These are phyloP conservation scores for Talaromyces verruculosus DNA, from an alignment of 2,329 filamentous ascomycete genomes.

Conservation along the genomic window DNA sequence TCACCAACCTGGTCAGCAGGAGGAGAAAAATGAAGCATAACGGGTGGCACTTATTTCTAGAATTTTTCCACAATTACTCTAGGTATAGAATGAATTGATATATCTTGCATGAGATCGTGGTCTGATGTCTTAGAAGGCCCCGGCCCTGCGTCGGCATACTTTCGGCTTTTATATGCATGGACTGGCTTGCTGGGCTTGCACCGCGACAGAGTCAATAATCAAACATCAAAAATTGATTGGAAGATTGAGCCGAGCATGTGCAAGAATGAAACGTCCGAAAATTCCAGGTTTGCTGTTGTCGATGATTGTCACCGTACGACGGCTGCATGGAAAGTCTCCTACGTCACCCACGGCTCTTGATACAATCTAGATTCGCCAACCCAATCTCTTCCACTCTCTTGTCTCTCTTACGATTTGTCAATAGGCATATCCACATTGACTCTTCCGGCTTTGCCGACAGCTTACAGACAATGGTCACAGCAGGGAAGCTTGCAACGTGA, in stretches of 20 bases:
- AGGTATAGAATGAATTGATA: not conserved
- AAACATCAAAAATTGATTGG: not conserved
- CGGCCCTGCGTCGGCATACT: not conserved
- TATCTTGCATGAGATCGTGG: not conserved
- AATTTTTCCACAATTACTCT: not conserved
- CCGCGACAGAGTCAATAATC: not conserved
- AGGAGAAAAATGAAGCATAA: not conserved
- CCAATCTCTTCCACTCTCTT: not conserved
- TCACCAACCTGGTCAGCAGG: not conserved
- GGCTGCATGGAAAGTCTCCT: constrained; percentile 2
- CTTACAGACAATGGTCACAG: not conserved
- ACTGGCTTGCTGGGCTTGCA: not conserved
- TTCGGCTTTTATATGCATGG: not conserved
- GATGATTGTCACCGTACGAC: constrained; percentile 1
- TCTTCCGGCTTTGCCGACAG: constrained; percentile 7
- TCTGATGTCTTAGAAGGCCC: not conserved
- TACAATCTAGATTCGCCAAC: not conserved
- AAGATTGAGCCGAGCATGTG: not conserved
- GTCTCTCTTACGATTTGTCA: not conserved
- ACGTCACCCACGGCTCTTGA: constrained; percentile 2
- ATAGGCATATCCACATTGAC: not conserved
- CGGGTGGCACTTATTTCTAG: not conserved
- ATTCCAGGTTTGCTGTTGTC: not conserved
- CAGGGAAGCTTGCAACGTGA: not conserved
- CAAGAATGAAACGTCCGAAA: not conserved